Base-by-base conservation (phyloP, 305 asterid genomes). In the Fraxinus velutina region DNA sequence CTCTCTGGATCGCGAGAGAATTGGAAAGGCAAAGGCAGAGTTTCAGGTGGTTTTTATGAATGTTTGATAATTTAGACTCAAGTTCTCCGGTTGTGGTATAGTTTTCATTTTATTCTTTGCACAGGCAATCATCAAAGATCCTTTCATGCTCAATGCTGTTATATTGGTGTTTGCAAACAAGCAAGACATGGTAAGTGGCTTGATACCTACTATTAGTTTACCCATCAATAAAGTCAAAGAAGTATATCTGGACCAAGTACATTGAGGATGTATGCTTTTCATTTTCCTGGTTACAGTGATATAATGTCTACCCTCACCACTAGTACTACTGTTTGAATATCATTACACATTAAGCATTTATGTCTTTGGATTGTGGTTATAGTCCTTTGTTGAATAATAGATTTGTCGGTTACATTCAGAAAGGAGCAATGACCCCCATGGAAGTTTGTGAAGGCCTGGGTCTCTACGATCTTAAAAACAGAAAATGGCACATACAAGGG, bases 381-480 rank as follows among this genome's bases (percentile, higher is more conserved):
- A 75, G 82, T 80, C 34, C 6, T 50, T 75, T 79, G 33, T 52
- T 24, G 52, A 47, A 22, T 73, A 75, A 74, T 73, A 27, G n/a
- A 55, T 33, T 42, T 78, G 17, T 62, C 50, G 19, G 21, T 84
- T 60, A 37, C 33, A 64, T 85, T 72, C 91, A 95, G 99, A 96
- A 87, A 90, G 98, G 98, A 80, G 98, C 99, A 74, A 96, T 96
- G 98, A 85, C 94, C 62, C 94, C 99, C 9, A 84, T 87, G 97
- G 98, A 96, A 87, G 99, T 96, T 75, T 94, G 97, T 75, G 94
- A 96, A 71, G 98, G 98, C n/a, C 86, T 96, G 83, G 99, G 98
- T 29, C 93, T 96, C 0, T 90, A 86, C 71, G 99, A 94, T 80
- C 98, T 96, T 33, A 92, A 90, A 88, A 87, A 93, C 85, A 86